These are phyloP conservation scores for Neurospora sp. DNA, from an alignment of 495 filamentous ascomycete genomes.

Conservation along the genomic window DNA sequence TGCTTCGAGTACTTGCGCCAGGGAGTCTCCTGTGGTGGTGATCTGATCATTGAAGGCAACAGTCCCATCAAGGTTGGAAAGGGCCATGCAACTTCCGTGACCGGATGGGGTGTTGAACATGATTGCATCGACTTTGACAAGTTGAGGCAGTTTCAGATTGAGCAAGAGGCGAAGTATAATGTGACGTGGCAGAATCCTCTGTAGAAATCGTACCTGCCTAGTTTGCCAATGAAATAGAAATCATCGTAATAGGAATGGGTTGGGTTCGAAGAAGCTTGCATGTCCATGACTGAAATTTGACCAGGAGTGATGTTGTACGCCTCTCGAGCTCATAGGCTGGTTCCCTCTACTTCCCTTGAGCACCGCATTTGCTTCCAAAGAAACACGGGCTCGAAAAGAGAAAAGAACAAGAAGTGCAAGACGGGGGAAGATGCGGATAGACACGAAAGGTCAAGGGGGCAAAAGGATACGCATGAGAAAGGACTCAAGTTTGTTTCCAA, in stretches of 20 bases:
- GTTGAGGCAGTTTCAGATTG: slow-evolving; percentile 7
- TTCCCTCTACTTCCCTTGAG: no score
- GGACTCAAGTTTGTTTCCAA: neutral
- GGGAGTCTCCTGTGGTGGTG: neutral
- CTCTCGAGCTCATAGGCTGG: neutral
- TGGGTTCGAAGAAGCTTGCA: neutral
- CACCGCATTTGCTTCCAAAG: neutral
- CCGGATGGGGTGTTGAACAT: slow-evolving; percentile 4
- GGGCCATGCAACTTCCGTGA: neutral
- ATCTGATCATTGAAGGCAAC: neutral
- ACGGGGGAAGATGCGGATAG: neutral
- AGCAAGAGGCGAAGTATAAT: slow-evolving; percentile 6
- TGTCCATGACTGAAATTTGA: neutral
- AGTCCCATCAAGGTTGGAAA: neutral
- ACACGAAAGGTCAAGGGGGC: neutral
- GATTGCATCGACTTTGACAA: slow-evolving; percentile 3
- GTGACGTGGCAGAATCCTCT: neutral
- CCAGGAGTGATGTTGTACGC: neutral
- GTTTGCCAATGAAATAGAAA: neutral
- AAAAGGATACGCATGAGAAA: neutral
- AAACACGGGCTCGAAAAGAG: neutral
- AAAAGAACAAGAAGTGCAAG: neutral
- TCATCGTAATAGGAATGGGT: neutral
- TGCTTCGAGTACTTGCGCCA: slow-evolving; percentile 2
- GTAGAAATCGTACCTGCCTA: neutral